These are phyloP conservation scores for Nakaseomyces sp. DNA, from an alignment of 1,139 yeast species.

Conservation along the genomic window DNA sequence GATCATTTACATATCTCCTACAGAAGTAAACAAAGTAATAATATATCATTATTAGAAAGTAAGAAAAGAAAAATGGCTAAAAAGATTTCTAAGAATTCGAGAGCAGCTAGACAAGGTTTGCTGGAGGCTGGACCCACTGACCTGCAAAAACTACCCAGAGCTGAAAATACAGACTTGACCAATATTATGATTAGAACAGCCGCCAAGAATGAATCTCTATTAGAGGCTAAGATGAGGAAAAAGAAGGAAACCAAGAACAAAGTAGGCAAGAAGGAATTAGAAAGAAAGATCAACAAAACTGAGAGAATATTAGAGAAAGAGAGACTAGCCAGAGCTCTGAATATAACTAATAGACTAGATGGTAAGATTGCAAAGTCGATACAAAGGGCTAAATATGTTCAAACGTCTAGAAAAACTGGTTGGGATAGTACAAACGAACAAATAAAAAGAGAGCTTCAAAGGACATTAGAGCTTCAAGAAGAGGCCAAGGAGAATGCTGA, in stretches of 20 bases:
- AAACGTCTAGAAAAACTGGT: slow-evolving; percentile 54
- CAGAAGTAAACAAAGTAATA: too few relatives aligned
- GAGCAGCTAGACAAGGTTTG: slow-evolving; percentile 69
- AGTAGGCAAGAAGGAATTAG: slow-evolving; percentile 32
- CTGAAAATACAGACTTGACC: slow-evolving; percentile 48
- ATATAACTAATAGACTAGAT: slow-evolving; percentile 47
- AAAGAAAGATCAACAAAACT: slow-evolving; percentile 21
- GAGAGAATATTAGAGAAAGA: slow-evolving; percentile 36
- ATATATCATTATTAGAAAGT: not conserved
- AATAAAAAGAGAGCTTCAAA: slow-evolving; percentile 30
- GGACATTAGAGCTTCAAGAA: slow-evolving; percentile 10
- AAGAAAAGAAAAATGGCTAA: slow-evolving; percentile 19
- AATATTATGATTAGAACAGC: slow-evolving; percentile 62
- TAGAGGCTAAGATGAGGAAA: slow-evolving; percentile 47
- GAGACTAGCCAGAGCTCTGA: slow-evolving; percentile 42
- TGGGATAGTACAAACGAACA: slow-evolving; percentile 61
- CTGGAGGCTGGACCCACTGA: slow-evolving; percentile 41
- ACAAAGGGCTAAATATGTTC: slow-evolving; percentile 53
- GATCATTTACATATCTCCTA: too few relatives aligned
- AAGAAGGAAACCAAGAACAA: slow-evolving; percentile 32
- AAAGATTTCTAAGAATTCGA: slow-evolving; percentile 55
- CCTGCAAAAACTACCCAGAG: slow-evolving; percentile 46
- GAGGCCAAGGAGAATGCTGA: slow-evolving; percentile 29
- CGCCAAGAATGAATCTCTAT: slow-evolving; percentile 51
- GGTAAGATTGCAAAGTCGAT: slow-evolving; percentile 58